A percentile compares a stretch with the other conserved stretches of the same genome.
phyloP scores from a whole-genome alignment of 1,284 basidiomycete species.

The Phellinidium pouzarii region DNA sequence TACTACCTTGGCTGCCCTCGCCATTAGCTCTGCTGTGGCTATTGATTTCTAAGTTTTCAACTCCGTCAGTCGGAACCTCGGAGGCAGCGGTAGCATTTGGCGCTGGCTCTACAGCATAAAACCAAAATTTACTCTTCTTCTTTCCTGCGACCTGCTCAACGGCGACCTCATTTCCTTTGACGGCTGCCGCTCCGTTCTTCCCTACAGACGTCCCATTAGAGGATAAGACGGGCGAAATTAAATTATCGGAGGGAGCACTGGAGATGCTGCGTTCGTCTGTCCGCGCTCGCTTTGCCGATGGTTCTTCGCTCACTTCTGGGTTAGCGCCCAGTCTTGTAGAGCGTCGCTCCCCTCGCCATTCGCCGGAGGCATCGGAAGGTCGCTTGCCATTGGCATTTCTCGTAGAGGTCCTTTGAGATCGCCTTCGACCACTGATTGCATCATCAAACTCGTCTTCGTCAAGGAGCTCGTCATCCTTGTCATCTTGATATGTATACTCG shows the following conservation, averaged over 20 bases:
- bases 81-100: constrained; percentile 27
- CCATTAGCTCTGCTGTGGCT: constrained; percentile 1
- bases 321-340: constrained; percentile 58
- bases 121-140: constrained; percentile 78
- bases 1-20: background rate
- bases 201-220: constrained; percentile 25
- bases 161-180: constrained; percentile 63
- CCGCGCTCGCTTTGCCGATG: constrained; percentile 56
- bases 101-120: constrained; percentile 70
- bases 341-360: constrained; percentile 69
- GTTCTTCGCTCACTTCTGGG: constrained; percentile 45
- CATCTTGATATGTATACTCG: constrained; percentile 59
- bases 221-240: constrained; percentile 23
- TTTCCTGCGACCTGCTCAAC: constrained; percentile 65
- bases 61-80: constrained; percentile 21
- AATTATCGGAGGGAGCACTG: constrained; percentile 44
- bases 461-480: constrained; percentile 53
- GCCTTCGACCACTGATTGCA: constrained; percentile 40
- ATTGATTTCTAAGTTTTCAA: constrained; percentile 6
- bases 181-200: constrained; percentile 46
- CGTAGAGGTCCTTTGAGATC: constrained; percentile 52
- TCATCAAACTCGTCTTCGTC: constrained; percentile 38
- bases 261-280: constrained; percentile 59
- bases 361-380: constrained; percentile 40
- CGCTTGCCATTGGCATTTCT: constrained; percentile 48